Evolutionary conservation across 495 filamentous ascomycete species (phyloP), one percentile per base, ranked within the genome.

Genomic region (Neurospora pannonica): DNA sequence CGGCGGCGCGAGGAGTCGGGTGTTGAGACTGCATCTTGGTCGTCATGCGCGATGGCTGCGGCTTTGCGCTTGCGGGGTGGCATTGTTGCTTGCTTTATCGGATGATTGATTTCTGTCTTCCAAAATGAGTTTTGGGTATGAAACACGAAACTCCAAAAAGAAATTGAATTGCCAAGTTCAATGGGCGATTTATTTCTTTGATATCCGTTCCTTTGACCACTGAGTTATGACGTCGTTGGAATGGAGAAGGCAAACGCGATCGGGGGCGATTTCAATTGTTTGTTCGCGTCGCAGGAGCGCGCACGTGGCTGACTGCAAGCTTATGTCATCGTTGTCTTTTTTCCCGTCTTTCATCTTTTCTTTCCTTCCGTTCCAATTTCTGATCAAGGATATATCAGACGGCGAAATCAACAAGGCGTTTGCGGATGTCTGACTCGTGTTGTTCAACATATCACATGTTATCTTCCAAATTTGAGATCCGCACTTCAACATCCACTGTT

Each of bases 11-110:
- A 34, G 54, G 54, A 34, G 54, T 62, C 54, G 13, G 48, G 24
- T 60, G 48, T 31, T 60, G 48, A 60, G 48, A 60, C 24, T 60
- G 48, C 48, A 28, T 60, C 48, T 9, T 46, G 42, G 6, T 42
- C 38, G 21, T 34, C 71, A 37, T 62, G 43, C 4, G 74, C 72
- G 37, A 13, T 71, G n/a, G 74, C 8, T n/a, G 72, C 69, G 5
- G 76, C 72, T 70, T 77, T 77, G 72, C 76, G 76, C 38, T 76
- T 77, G 69, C 71, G 74, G 17, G 24, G 62, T n/a, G 73, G 62
- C 76, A 77, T 77, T 38, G n/a, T 71, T 62, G 13, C 13, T 34
- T 34, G 28, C 6, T 1, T 62, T 19, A 15, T 34, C 24, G 6
- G 42, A 71, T 10, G 38, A 38, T 37, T 69, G 21, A 15, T 10